Evolutionary conservation across 2,329 filamentous ascomycete species (phyloP).

Genomic region (Sphaerulina musiva): DNA sequence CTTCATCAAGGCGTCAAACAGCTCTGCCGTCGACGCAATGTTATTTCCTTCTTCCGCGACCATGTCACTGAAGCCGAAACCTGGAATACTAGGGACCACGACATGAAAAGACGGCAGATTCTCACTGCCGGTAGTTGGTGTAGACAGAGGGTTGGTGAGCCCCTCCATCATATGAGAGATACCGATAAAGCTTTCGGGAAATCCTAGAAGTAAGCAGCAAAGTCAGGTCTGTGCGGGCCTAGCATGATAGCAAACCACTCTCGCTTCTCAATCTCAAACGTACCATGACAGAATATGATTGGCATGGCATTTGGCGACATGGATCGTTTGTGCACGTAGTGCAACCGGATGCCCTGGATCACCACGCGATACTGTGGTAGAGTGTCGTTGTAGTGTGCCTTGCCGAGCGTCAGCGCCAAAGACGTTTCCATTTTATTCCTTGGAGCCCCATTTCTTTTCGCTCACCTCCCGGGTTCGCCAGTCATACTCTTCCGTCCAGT

Average conservation of each 20-base stretch:
- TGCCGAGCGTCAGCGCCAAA: background rate
- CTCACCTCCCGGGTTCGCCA: slow-evolving; percentile 54
- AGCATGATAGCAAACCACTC: background rate
- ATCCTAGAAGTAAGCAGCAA: slow-evolving; percentile 28
- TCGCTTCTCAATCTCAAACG: background rate
- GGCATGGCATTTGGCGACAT: slow-evolving; percentile 51
- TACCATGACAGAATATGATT: slow-evolving; percentile 55
- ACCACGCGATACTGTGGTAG: slow-evolving; percentile 60
- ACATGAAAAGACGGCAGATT: slow-evolving; percentile 53
- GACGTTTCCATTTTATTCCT: background rate
- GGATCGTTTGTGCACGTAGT: slow-evolving; percentile 59
- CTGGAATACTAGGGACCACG: slow-evolving; percentile 60
- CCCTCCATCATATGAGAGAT: slow-evolving; percentile 50
- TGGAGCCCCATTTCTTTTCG: background rate
- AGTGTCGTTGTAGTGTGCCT: slow-evolving; percentile 47
- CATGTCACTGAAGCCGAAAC: slow-evolving; percentile 61
- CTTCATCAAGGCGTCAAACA: slow-evolving; percentile 56
- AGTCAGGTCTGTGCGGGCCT: background rate
- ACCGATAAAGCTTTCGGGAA: slow-evolving; percentile 59
- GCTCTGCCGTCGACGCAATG: slow-evolving; percentile 48
- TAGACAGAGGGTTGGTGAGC: slow-evolving; percentile 49
- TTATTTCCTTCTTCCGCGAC: slow-evolving; percentile 47
- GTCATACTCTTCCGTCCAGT: slow-evolving; percentile 59
- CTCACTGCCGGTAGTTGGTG: slow-evolving; percentile 24
- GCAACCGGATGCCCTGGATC: slow-evolving; percentile 47